A percentile compares a stretch with the other conserved stretches of the same genome.
Conservation (phyloP, 2,329 filamentous ascomycete genomes). For the Didymella exigua region DNA sequence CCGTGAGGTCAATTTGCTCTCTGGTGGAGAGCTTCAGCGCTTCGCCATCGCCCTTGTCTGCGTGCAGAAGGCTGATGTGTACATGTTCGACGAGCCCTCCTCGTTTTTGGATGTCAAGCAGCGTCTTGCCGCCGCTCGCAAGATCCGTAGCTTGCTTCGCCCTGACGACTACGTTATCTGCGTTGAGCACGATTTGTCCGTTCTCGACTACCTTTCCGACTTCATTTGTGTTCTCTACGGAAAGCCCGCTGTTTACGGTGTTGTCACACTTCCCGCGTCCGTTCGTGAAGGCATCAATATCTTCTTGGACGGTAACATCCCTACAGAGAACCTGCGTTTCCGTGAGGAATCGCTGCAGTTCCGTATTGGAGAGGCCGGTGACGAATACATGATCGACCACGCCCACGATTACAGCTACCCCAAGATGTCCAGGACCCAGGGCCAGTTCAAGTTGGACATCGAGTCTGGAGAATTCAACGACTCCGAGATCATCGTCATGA, state of each 20-base stretch:
- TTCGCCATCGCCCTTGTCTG: slow-evolving; percentile 97
- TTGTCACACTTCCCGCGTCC: slow-evolving; percentile 92
- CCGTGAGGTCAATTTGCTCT: slow-evolving; percentile 86
- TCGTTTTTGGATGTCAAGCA: slow-evolving; percentile 99
- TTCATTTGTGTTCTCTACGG: slow-evolving; percentile 98
- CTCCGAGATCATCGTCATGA: slow-evolving; percentile 99
- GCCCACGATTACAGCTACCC: slow-evolving; percentile 87
- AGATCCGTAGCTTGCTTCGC: slow-evolving; percentile 88
- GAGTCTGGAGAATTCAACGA: slow-evolving; percentile 90
- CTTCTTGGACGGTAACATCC: slow-evolving; percentile 97
- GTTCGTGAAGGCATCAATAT: slow-evolving; percentile 99
- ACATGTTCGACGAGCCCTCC: slow-evolving; percentile 99
- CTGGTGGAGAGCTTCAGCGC: slow-evolving; percentile 96
- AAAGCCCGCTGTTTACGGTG: slow-evolving; percentile 93
- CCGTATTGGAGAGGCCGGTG: slow-evolving; percentile 85
- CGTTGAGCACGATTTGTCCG: slow-evolving; percentile 98
- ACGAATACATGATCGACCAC: slow-evolving; percentile 86
- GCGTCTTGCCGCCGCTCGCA: slow-evolving; percentile 86
- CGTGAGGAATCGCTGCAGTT: slow-evolving; percentile 96
- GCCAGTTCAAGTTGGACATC: slow-evolving; percentile 82
- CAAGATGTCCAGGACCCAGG: slow-evolving; percentile 89
- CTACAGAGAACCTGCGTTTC: slow-evolving; percentile 98
- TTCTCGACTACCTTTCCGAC: slow-evolving; percentile 97
- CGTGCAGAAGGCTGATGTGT: slow-evolving; percentile 89
- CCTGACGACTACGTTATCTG: slow-evolving; percentile 96